phyloP scores from a whole-genome alignment of 2,329 filamentous ascomycete genomes.

The Trichoderma sp. region DNA sequence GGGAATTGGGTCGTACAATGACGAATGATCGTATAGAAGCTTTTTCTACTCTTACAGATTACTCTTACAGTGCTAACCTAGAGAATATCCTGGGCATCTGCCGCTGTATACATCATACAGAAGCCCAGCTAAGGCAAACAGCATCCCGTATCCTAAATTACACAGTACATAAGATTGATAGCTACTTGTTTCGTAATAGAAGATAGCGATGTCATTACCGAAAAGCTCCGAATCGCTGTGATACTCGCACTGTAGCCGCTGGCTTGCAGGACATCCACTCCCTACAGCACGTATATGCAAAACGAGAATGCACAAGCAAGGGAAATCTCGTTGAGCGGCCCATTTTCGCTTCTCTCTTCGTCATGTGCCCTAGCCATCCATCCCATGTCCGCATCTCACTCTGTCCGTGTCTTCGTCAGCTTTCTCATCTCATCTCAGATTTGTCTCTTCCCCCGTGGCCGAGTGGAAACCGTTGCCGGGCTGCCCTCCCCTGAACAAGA shows the following conservation, averaged over 20 bases:
- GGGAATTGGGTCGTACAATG: background rate
- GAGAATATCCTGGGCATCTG: background rate
- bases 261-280: background rate
- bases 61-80: background rate
- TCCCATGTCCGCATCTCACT: background rate
- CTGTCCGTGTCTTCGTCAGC: background rate
- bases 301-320: background rate
- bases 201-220: background rate
- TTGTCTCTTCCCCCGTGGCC: background rate
- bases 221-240: background rate
- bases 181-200: background rate
- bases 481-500: background rate
- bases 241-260: background rate
- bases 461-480: background rate
- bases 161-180: background rate
- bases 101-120: background rate
- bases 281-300: background rate
- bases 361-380: background rate
- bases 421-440: constrained; percentile 2
- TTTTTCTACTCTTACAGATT: background rate
- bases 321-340: background rate
- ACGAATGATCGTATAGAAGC: background rate
- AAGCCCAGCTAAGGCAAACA: background rate
- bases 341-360: background rate
- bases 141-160: background rate